These are phyloP conservation scores for Leishmania major DNA, from an alignment of 208 protist species.

Conservation along the genomic window DNA sequence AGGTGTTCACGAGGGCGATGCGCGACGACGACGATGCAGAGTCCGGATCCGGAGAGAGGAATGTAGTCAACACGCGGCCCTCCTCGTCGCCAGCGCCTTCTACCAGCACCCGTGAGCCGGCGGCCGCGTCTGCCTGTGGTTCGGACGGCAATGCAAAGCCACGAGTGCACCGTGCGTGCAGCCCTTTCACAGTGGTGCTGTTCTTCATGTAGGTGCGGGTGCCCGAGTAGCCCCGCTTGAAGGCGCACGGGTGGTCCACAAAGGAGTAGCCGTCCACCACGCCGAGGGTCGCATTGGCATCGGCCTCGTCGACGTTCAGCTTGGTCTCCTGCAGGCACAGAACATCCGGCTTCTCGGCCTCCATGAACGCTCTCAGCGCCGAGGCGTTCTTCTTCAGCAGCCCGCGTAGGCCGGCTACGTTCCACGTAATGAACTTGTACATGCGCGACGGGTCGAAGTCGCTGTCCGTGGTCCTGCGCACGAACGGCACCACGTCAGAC, in stretches of 20 bases:
- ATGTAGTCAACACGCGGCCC: conserved; percentile 89
- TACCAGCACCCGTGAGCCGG: not conserved
- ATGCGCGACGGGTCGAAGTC: conserved; percentile 68
- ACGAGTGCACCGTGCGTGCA: conserved; percentile 29
- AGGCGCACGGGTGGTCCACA: conserved; percentile 70
- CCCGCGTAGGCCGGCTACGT: conserved; percentile 91
- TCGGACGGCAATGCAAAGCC: conserved; percentile 37
- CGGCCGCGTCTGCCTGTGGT: not conserved
- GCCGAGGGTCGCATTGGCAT: conserved; percentile 54
- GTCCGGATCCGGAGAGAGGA: conserved; percentile 35
- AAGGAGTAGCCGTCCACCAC: conserved; percentile 77
- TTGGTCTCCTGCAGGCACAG: conserved; percentile 95
- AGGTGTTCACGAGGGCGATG: conserved; percentile 89
- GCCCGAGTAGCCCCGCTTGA: conserved; percentile 90
- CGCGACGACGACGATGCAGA: conserved; percentile 5
- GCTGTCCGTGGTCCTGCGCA: conserved; percentile 41
- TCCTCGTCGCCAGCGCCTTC: conserved; percentile 66
- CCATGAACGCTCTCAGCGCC: conserved; percentile 55
- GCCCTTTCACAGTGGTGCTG: conserved; percentile 14
- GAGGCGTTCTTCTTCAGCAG: conserved; percentile 74
- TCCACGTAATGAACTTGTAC: conserved; percentile 93
- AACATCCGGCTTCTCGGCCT: conserved; percentile 74
- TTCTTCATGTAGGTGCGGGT: conserved; percentile 79
- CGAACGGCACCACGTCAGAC: conserved; percentile 62
- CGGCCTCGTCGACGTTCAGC: conserved; percentile 67